Base-by-base conservation (phyloP, 179 eudicot species). In the Vitellaria paradoxa region DNA sequence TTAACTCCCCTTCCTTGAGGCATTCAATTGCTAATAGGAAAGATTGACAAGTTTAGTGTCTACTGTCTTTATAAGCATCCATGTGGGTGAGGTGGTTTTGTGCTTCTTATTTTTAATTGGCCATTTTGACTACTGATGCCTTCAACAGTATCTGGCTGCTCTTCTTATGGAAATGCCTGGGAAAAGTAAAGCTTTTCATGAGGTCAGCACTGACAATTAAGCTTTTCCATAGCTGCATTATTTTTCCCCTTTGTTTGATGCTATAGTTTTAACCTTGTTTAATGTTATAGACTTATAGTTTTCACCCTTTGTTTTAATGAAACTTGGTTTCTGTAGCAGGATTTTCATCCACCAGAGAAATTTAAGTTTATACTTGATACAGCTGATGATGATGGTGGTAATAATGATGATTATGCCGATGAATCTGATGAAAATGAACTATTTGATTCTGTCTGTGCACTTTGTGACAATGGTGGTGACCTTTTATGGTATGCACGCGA, bases 401-500 rank as follows among this genome's bases (percentile, higher is more conserved):
- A 76, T 78, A 82, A 75, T 65, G 83, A 68, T 40, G 72, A 68
- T 26, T 75, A 83, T 40, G 80, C 61, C 2, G 68, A 77, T 18
- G 82, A 79, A 59, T 73, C 64, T 57, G 84, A 81, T 77, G 91
- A 61, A 70, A 84, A 86, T 65, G 83, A 69, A 52, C 63, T 82
- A 40, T 92, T 87, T 82, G 96, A 88, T 83, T 75, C 90, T 53
- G 98, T 92, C 70, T 94, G 98, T 84, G 87, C 90, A 80, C 75
- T 91, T 72, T 94, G 98, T 85, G 98, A 92, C 83, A 88, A 94
- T 78, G 98, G 98, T 55, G 98, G 98, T 77, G 79, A 81, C 7
- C 69, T 94, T 72, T 81, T 89, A 77, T 81, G 91, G 98, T 94
- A 89, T 76, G 90, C 66, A 68, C n/a, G 7, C 62, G 55, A 20